Percentiles rank a stretch among this genome's conserved stretches.
phyloP scores from a whole-genome alignment of 192 early-diverging fungal species.

The Coemansia sp. region DNA sequence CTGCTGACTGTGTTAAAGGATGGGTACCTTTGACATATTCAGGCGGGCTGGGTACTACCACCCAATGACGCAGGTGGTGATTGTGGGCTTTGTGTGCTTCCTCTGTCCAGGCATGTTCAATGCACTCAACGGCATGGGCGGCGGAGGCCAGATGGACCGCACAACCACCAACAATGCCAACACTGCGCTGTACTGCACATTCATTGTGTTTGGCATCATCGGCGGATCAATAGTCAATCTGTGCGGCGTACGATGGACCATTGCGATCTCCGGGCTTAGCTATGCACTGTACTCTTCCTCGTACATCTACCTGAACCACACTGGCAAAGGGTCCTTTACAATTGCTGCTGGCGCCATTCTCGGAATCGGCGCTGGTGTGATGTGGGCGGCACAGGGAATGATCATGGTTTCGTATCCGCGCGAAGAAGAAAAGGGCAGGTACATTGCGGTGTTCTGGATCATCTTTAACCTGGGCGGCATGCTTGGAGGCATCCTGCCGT shows the following conservation, averaged over 20 bases:
- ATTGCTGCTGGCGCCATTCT: slow-evolving; percentile 74
- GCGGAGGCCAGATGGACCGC: slow-evolving; percentile 62
- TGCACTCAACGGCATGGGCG: slow-evolving; percentile 64
- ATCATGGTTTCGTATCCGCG: slow-evolving; percentile 83
- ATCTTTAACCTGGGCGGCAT: slow-evolving; percentile 82
- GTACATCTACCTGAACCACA: slow-evolving; percentile 65
- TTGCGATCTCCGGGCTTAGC: slow-evolving; percentile 61
- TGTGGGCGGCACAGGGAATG: slow-evolving; percentile 74
- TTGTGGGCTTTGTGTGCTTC: slow-evolving; percentile 72
- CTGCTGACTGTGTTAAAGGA: neutral
- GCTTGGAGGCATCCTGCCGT: slow-evolving; percentile 70
- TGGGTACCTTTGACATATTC: slow-evolving; percentile 9
- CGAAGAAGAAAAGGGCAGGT: slow-evolving; percentile 76
- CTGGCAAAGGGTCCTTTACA: slow-evolving; percentile 59
- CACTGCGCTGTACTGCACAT: slow-evolving; percentile 74
- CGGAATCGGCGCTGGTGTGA: slow-evolving; percentile 75
- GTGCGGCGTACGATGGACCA: slow-evolving; percentile 66
- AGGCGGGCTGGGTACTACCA: slow-evolving; percentile 43
- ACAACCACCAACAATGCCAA: slow-evolving; percentile 67
- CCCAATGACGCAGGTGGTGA: slow-evolving; percentile 65
- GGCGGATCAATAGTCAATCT: slow-evolving; percentile 77
- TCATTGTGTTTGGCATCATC: slow-evolving; percentile 72
- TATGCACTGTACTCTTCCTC: slow-evolving; percentile 79
- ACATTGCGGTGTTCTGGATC: slow-evolving; percentile 83
- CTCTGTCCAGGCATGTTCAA: slow-evolving; percentile 78